A percentile compares a stretch with the other conserved stretches of the same genome.
phyloP scores from a whole-genome alignment of 2,329 filamentous ascomycete species.

The Chaetomiaceae sp. region DNA sequence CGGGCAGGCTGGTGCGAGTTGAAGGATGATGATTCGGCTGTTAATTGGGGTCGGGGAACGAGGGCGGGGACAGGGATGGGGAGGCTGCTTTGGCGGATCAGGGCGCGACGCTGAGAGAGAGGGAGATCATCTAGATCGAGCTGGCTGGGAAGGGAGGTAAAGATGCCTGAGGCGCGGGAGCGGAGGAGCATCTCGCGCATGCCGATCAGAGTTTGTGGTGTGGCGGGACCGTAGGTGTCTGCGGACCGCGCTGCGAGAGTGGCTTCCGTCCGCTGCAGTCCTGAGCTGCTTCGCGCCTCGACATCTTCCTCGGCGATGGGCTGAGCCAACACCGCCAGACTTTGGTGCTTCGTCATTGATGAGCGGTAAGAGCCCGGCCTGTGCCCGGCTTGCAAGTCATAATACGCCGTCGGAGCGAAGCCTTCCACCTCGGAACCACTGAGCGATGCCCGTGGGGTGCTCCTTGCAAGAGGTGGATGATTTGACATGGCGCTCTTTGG shows the following conservation, averaged over 20 bases:
- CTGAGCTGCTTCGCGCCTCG: slow-evolving; percentile 7
- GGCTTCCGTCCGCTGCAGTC: neutral
- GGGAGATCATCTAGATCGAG: slow-evolving; percentile 68
- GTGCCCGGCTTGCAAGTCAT: slow-evolving; percentile 4
- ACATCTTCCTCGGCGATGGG: slow-evolving; percentile 43
- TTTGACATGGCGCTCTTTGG: slow-evolving; percentile 31
- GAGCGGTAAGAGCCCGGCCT: slow-evolving; percentile 16
- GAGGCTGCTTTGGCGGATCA: slow-evolving; percentile 52
- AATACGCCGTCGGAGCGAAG: neutral
- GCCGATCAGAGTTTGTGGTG: slow-evolving; percentile 52
- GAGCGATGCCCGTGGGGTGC: slow-evolving; percentile 28
- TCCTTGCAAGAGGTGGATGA: slow-evolving; percentile 22
- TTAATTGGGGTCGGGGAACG: slow-evolving; percentile 7
- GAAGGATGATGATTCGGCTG: slow-evolving; percentile 38
- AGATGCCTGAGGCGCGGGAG: slow-evolving; percentile 44
- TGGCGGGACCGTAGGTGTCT: slow-evolving; percentile 28
- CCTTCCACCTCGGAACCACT: slow-evolving; percentile 5
- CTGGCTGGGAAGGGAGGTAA: slow-evolving; percentile 18
- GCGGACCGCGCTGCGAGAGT: slow-evolving; percentile 8
- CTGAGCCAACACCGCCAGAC: slow-evolving; percentile 26
- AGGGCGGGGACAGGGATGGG: neutral
- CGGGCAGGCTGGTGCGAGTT: slow-evolving; percentile 54
- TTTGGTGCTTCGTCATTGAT: slow-evolving; percentile 24
- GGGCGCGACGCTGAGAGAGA: slow-evolving; percentile 60
- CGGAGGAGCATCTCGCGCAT: slow-evolving; percentile 52